Percentiles rank a stretch among this genome's conserved stretches.
Evolutionary conservation across 768 basidiomycete species (phyloP).

Genomic region (Podaxis mareebaensis): DNA sequence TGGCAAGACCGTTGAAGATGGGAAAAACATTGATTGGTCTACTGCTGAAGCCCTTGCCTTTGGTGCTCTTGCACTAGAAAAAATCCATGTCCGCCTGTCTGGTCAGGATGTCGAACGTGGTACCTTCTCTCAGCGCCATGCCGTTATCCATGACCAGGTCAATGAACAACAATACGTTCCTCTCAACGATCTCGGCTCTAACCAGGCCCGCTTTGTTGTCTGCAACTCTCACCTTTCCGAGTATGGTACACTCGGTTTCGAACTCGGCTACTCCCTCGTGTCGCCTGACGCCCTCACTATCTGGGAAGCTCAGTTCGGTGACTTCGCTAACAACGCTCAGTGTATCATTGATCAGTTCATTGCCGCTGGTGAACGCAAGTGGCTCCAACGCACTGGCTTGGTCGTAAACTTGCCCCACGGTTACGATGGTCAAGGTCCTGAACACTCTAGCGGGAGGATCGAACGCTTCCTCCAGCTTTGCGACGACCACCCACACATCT

Average conservation of each 20-base stretch:
- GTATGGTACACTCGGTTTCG: constrained; percentile 93
- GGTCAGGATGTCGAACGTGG: constrained; percentile 99
- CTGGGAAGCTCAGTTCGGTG: constrained; percentile 99
- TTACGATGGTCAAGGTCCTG: constrained; percentile 97
- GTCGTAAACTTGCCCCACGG: constrained; percentile 92
- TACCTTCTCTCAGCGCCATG: constrained; percentile 98
- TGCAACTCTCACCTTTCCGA: constrained; percentile 98
- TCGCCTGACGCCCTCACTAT: constrained; percentile 90
- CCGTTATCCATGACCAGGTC: constrained; percentile 93
- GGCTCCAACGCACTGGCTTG: constrained; percentile 91
- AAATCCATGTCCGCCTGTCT: constrained; percentile 91
- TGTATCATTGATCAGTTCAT: constrained; percentile 99
- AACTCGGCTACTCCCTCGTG: constrained; percentile 97
- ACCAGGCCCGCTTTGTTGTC: constrained; percentile 90
- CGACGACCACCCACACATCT: constrained; percentile 93
- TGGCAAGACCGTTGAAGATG: constrained; percentile 91
- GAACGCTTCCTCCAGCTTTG: constrained; percentile 98
- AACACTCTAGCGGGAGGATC: constrained; percentile 94
- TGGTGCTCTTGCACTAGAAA: constrained; percentile 90
- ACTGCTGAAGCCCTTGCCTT: constrained; percentile 98
- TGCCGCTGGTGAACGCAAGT: constrained; percentile 95
- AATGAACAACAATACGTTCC: constrained; percentile 91
- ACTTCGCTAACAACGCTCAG: constrained; percentile 97
- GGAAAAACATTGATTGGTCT: constrained; percentile 93
- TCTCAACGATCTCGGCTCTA: constrained; percentile 82